Base-by-base conservation (phyloP, 129 eudicot species). In the Ambrosia artemisiifolia region DNA sequence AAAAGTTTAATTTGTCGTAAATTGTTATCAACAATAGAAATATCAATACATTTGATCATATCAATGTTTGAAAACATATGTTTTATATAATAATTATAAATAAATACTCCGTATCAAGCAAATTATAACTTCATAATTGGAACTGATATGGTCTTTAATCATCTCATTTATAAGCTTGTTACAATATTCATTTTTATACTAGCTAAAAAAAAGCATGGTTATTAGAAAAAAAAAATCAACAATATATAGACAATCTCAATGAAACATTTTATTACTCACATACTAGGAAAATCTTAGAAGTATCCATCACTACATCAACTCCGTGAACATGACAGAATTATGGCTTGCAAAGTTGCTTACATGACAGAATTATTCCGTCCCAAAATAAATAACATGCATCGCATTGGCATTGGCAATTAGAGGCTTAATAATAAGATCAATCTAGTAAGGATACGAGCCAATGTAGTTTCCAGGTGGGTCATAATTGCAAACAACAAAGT, bases 381-480 rank as follows among this genome's bases (percentile, higher is more conserved):
- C 3, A 66, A 33, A 75, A 43, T n/a, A 72, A 59, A 7, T 2
- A 32, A 36, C 70, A 19, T 7, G 59, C 59, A 8, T 19, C 6
- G 14, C 14, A 49, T 35, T 33, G 11, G 13, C 18, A 63, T 48
- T 3, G 40, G 18, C 10, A 18, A 17, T 35, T 30, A 81, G 14
- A 74, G 1, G 2, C 11, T 20, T 17, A 28, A 28, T 17, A 28
- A 28, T 4, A 59, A 11, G 3, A 59, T 20, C 18, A 2, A 55
- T 3, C 64, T 59, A 59, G 33, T 28, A 89, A 46, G 96, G 92
- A 12, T 63, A 67, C 55, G 80, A 67, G 3, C 91, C 94, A 47
- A 69, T 20, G 13, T 48, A 65, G 60, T 87, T 90, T 5, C 96
- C 96, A 5, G 88, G 94, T 5, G 96, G 96, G 35, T 76, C 83